Conservation (phyloP, 2,329 filamentous ascomycete species). For the Cadophora sp. region DNA sequence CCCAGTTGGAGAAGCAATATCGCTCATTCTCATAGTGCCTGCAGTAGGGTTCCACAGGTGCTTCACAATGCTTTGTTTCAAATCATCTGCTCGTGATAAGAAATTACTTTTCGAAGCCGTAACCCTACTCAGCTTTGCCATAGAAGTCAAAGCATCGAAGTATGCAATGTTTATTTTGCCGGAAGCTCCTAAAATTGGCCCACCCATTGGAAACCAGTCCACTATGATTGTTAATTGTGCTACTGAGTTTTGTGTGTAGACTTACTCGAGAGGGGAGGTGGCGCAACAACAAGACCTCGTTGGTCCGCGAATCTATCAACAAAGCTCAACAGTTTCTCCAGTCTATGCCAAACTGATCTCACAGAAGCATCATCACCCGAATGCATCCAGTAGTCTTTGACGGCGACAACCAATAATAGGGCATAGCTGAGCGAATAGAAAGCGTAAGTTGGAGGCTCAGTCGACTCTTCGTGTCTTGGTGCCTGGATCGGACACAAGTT, state of each 20-base stretch:
- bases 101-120: conserved; percentile 22
- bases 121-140: conserved; percentile 29
- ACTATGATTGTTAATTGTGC: conserved; percentile 23
- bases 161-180: conserved; percentile 36
- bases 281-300: conserved; percentile 32
- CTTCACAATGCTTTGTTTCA: conserved; percentile 30
- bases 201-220: conserved; percentile 35
- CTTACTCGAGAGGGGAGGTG: conserved; percentile 33
- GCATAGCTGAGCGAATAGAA: conserved; percentile 38
- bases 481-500: conserved; percentile 35
- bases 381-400: conserved; percentile 37
- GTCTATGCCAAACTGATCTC: conserved; percentile 23
- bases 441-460: conserved; percentile 33
- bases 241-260: background rate
- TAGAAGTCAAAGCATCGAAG: conserved; percentile 34
- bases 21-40: conserved; percentile 32
- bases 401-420: conserved; percentile 32
- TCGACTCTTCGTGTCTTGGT: conserved; percentile 23
- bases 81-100: conserved; percentile 15
- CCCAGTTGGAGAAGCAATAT: conserved; percentile 23
- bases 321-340: conserved; percentile 32
- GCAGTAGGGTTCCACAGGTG: conserved; percentile 31
- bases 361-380: conserved; percentile 31
- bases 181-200: conserved; percentile 35
- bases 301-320: conserved; percentile 29